phyloP scores from a whole-genome alignment of 352 stramenopile species.

The Chrysophaeum taylorii region DNA sequence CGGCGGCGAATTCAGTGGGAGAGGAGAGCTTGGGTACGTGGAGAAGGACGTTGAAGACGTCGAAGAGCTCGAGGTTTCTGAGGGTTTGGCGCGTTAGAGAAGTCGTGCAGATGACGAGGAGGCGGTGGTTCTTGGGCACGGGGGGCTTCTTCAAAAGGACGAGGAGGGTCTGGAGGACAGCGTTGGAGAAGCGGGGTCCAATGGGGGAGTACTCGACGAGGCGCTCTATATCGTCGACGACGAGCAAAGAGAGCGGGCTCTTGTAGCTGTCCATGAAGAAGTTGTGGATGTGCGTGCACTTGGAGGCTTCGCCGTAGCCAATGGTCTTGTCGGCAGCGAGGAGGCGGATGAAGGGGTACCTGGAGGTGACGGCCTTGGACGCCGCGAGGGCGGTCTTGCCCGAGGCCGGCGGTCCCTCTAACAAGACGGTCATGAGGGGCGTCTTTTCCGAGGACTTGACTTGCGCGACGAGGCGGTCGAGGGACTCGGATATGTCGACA shows the following conservation, averaged over 20 bases:
- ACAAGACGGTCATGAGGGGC: slow-evolving; percentile 87
- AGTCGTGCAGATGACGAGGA: slow-evolving; percentile 90
- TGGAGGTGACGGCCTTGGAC: slow-evolving; percentile 83
- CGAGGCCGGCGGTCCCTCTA: slow-evolving; percentile 79
- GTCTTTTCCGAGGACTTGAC: slow-evolving; percentile 80
- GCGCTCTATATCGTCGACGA: slow-evolving; percentile 98
- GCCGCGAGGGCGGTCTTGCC: slow-evolving; percentile 96
- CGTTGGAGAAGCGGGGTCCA: slow-evolving; percentile 93
- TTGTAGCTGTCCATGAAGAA: slow-evolving; percentile 92
- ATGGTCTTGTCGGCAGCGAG: slow-evolving; percentile 95
- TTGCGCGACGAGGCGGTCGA: slow-evolving; percentile 87
- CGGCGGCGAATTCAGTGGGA: slow-evolving; percentile 70
- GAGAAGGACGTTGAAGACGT: slow-evolving; percentile 85
- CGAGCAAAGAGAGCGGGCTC: slow-evolving; percentile 92
- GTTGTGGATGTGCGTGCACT: slow-evolving; percentile 84
- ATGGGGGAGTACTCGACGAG: slow-evolving; percentile 92
- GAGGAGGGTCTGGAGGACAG: slow-evolving; percentile 93
- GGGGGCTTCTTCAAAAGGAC: slow-evolving; percentile 95
- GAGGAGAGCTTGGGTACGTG: slow-evolving; percentile 77
- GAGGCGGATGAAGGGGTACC: slow-evolving; percentile 94
- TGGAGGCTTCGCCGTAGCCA: slow-evolving; percentile 78
- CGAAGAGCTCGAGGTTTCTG: slow-evolving; percentile 76
- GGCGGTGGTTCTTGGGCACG: slow-evolving; percentile 71
- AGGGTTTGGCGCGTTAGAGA: slow-evolving; percentile 71
- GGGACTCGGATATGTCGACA: slow-evolving; percentile 73